These are phyloP conservation scores for Trichoderma virens DNA, from an alignment of 495 filamentous ascomycete species.

Conservation along the genomic window DNA sequence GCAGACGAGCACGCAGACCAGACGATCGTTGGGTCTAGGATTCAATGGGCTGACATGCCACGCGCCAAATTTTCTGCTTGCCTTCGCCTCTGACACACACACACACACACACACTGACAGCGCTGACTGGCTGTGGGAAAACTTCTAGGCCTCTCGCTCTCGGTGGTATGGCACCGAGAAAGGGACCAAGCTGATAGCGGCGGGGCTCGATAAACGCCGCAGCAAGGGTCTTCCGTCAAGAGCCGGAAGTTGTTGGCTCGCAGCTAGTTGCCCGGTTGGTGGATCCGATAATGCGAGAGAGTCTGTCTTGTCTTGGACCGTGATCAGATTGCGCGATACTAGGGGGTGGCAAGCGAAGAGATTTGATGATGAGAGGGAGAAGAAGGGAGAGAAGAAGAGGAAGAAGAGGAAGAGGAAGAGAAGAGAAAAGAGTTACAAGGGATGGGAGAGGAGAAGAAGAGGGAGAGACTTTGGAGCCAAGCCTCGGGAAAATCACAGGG, in stretches of 20 bases:
- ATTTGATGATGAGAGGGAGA: not conserved
- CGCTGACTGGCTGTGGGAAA: conserved; percentile 1
- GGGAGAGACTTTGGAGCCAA: not conserved
- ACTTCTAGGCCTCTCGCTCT: not conserved
- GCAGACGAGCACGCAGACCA: not conserved
- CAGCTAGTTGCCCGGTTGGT: conserved; percentile 3
- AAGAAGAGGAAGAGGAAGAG: not conserved
- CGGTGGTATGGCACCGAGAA: not conserved
- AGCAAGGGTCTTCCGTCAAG: not conserved
- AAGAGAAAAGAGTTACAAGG: not conserved
- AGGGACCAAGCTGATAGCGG: not conserved
- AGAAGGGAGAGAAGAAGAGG: not conserved
- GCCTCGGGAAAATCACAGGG: not conserved
- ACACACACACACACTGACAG: not conserved
- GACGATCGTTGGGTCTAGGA: not conserved
- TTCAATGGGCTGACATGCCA: conserved; percentile 1
- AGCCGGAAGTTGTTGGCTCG: not conserved
- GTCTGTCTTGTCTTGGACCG: not conserved
- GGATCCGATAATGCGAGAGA: not conserved
- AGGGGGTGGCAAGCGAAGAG: not conserved
- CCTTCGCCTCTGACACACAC: conserved; percentile 2
- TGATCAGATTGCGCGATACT: conserved; percentile 5
- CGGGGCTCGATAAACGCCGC: conserved; percentile 3
- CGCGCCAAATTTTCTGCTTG: not conserved
- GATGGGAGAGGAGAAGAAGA: not conserved